Percentiles rank a stretch among this genome's conserved stretches.
Evolutionary conservation across 306 rosid genomes (phyloP).

Genomic region (Trifolium dubium): DNA sequence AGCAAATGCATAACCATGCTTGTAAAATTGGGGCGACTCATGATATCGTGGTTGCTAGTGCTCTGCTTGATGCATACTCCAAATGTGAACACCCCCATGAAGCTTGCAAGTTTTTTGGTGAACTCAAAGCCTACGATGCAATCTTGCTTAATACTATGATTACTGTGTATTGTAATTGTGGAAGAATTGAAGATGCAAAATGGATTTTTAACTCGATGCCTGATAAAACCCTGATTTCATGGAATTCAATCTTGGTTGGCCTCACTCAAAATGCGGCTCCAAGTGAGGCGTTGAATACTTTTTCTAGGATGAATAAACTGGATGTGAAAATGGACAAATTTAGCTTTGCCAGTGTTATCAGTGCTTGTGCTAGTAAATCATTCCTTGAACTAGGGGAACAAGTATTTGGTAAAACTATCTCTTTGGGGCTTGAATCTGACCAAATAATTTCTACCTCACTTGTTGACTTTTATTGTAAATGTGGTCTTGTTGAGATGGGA

Average conservation of each 20-base stretch:
- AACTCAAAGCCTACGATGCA: conserved; percentile 63
- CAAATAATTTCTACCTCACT: conserved; percentile 64
- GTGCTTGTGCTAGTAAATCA: conserved; percentile 73
- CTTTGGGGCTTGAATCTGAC: conserved; percentile 64
- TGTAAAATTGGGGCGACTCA: conserved; percentile 58
- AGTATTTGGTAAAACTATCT: conserved; percentile 61
- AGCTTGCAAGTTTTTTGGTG: conserved; percentile 75
- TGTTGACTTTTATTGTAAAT: conserved; percentile 78
- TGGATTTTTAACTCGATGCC: conserved; percentile 59
- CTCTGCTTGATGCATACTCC: conserved; percentile 77
- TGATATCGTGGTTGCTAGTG: conserved; percentile 64
- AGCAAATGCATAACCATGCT: conserved; percentile 64
- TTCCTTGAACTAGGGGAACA: conserved; percentile 74
- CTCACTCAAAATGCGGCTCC: conserved; percentile 71
- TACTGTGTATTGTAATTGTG: conserved; percentile 67
- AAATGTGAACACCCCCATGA: conserved; percentile 64
- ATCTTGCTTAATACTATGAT: conserved; percentile 78
- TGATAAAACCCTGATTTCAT: conserved; percentile 67
- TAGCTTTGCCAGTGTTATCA: conserved; percentile 70
- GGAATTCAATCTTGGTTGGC: conserved; percentile 81
- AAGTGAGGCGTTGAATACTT: conserved; percentile 62
- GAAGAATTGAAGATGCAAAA: conserved; percentile 78
- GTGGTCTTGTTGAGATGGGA: conserved; percentile 69
- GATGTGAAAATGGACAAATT: conserved; percentile 67
- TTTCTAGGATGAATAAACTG: conserved; percentile 60